Base-by-base conservation (phyloP, 2,329 filamentous ascomycete genomes). In the Sclerotiophoma versabilis region DNA sequence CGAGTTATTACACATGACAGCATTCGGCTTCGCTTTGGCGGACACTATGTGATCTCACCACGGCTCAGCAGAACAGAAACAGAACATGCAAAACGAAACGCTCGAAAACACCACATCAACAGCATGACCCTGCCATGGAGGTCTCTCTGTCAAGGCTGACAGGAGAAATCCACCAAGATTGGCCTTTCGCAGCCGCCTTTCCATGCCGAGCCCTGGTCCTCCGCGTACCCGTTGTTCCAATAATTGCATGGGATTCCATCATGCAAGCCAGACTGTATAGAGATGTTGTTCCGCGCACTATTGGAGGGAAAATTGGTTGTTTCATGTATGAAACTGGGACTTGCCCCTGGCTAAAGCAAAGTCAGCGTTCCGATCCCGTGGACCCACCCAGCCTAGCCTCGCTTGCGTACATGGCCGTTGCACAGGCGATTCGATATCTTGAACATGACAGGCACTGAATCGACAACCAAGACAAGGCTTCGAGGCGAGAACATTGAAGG, bases 271-370 rank as follows among this genome's bases (percentile, higher is more conserved):
- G 34, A 19, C 53, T 53, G 29, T 12, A 56, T 48, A 26, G 9
- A 58, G 55, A 37, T 52, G 44, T 32, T 51, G 38, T 53, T 27
- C 29, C 45, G 53, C 49, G 30, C 39, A 32, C 56, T 32, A 65
- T 62, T 65, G 59, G 63, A 52, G 56, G 56, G 55, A 61, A 49
- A 50, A 59, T 57, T 58, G 42, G 11, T 30, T 36, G 63, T 68
- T 65, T 66, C 62, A 64, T 23, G 46, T 60, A 33, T 57, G 60
- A 66, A 62, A 66, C 60, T 39, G 49, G 33, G 39, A 51, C 48
- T 48, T 36, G 17, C 44, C 48, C 49, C 54, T 59, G 55, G 51
- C 49, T 42, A 57, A 49, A 49, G 37, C 44, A 25, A 43, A 42
- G 29, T 38, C 33, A 29, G 47, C 36, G 30, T 37, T 32, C 51